phyloP scores from a whole-genome alignment of 305 asterid genomes.

The Euphrasia arctica region DNA sequence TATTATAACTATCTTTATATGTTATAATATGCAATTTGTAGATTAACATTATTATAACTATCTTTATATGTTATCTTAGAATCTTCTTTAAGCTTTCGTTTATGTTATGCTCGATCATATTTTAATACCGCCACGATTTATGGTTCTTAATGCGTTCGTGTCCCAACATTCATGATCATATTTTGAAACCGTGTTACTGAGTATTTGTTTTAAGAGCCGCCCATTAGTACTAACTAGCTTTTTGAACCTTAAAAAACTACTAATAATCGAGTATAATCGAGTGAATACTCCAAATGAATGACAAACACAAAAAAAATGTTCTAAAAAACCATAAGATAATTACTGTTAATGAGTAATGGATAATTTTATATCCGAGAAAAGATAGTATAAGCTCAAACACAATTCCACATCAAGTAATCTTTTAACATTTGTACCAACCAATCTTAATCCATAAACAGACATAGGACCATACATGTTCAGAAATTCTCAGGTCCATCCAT shows the following conservation, averaged over 20 bases:
- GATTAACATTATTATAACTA: not conserved
- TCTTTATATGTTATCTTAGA: constrained; percentile 16
- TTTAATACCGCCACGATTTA: constrained; percentile 5
- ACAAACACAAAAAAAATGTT: no score
- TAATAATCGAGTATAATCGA: no score
- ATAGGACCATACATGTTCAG: not conserved
- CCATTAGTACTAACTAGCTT: no score
- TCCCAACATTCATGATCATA: constrained; percentile 21
- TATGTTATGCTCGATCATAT: not conserved
- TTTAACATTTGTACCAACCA: not conserved
- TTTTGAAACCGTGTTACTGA: constrained; percentile 18
- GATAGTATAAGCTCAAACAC: no score
- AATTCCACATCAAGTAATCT: no score
- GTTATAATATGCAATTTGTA: not conserved
- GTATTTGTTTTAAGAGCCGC: no score
- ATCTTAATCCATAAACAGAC: not conserved
- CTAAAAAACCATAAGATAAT: no score
- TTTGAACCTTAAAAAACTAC: not conserved
- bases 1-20: constrained; percentile 4
- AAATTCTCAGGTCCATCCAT: not conserved
- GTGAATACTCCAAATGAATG: no score
- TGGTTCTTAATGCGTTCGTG: not conserved
- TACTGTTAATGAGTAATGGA: no score
- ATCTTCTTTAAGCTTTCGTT: constrained; percentile 23
- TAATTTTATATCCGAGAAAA: no score